A percentile compares a stretch with the other conserved stretches of the same genome.
phyloP scores from a whole-genome alignment of 108 stramenopile species.

The Asterionellopsis glacialis region DNA sequence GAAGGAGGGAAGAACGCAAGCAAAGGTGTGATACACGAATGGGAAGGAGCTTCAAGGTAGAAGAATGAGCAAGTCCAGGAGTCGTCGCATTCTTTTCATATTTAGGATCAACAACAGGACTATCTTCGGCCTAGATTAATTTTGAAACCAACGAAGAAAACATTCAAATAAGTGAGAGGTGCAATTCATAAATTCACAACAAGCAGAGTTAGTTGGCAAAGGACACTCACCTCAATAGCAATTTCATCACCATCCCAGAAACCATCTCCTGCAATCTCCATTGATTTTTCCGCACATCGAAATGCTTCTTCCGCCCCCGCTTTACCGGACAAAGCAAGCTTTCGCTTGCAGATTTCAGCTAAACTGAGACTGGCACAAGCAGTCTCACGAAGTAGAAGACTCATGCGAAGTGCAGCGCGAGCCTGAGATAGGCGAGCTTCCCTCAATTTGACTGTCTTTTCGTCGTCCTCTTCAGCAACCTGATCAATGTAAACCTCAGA shows the following conservation, averaged over 20 bases:
- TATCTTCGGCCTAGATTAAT: constrained; percentile 69
- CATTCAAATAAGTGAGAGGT: background rate
- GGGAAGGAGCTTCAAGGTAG: constrained; percentile 67
- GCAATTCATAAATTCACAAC: background rate
- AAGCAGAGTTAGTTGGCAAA: background rate
- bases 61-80: constrained; percentile 68
- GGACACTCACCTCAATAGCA: constrained; percentile 74
- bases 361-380: constrained; percentile 83
- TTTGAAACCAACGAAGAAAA: constrained; percentile 3
- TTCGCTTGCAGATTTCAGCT: constrained; percentile 86
- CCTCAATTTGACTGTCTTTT: constrained; percentile 48
- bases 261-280: constrained; percentile 80
- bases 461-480: constrained; percentile 56
- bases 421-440: constrained; percentile 68
- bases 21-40: constrained; percentile 79
- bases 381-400: constrained; percentile 74
- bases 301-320: constrained; percentile 75
- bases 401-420: constrained; percentile 62
- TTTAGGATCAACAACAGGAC: constrained; percentile 59
- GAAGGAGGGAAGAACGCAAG: constrained; percentile 76
- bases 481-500: constrained; percentile 76
- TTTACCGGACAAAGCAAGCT: constrained; percentile 63
- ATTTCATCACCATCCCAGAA: constrained; percentile 88
- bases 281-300: constrained; percentile 79
- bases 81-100: constrained; percentile 85